Base-by-base conservation (phyloP, 176 grass and related monocot species). In the Oryza nivara region DNA sequence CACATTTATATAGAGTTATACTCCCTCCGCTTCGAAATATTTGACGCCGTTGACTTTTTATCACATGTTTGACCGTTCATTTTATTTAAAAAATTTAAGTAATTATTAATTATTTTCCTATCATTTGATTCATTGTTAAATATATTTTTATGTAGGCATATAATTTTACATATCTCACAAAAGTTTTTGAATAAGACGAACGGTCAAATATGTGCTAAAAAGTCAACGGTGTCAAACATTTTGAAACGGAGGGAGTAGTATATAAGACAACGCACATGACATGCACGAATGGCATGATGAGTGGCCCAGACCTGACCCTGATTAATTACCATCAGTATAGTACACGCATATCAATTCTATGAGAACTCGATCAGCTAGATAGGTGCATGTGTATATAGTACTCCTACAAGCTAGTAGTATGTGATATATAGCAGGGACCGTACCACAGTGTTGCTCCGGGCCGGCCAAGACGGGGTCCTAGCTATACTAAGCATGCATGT, bases 201-300 rank as follows among this genome's bases (percentile, higher is more conserved):
- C 28, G 28, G 28, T 28, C 28, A 28, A 28, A 28, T 1, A 28
- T 28, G 0, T 28, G 1, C 28, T 28, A 28, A 28, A 28, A 28
- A 28, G 28, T 28, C 28, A 28, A 28, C 1, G 28, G 28, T 28
- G 28, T 1, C 28, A 1, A 1, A 28, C 0, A 28, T 28, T 28
- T 35, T 0, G 40, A 73, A 14, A 16, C 43, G 17, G 25, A 82
- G 52, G 3, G 7, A 32, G 30, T 32, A 32, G 2, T 32, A 7
- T 56, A 58, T 9, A 80, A 52, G 47, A n/a, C 68, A 20, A 58
- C 52, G 68, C 52, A 45, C 69, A 83, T 74, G 58, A 74, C 81
- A 23, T 38, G 52, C 19, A 80, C 19, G 17, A 17, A 58, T 58
- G 54, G 13, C 47, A 48, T 51, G 47, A 14, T 13, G 3, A 19